Base-by-base conservation (phyloP, 352 stramenopile genomes). In the Globisporangium sylvaticum region DNA sequence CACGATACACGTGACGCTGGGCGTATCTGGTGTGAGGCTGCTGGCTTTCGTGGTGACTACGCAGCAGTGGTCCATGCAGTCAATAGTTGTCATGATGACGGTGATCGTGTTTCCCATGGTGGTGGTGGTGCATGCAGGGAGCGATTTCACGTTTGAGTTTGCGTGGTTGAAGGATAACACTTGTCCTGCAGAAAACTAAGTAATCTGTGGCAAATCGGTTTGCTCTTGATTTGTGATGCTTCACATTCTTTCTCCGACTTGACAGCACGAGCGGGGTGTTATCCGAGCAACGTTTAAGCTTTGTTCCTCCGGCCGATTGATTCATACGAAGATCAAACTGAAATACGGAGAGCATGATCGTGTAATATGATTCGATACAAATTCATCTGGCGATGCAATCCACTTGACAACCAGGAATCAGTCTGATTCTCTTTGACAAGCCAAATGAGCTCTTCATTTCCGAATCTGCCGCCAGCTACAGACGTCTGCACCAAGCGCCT, bases 101-200 rank as follows among this genome's bases (percentile, higher is more conserved):
- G n/a, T 64, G 29, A 9, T 25, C 12, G 37, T 37, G n/a, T 54
- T 39, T 34, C 54, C 50, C 10, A 50, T 62, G 46, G n/a, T 18
- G 3, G 12, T 29, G n/a, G n/a, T n/a, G n/a, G 34, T 44, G 20
- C 44, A 65, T 22, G 18, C 9, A 4, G 44, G 59, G 0, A 32
- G 37, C 44, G 59, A 58, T 18, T 46, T 65, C 29, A 65, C 59
- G n/a, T 65, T 65, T 39, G 20, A 50, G 15, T 65, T 58, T 20
- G 24, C 58, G 48, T 66, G 32, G 60, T 24, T 57, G 9, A 46
- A 42, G 6, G 4, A 34, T 56, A 9, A 5, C 3, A 31, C 3
- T 6, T 56, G 14, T 34, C 4, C 10, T 9, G 50, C 50, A 27
- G 8, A 53, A 53, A 18, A 12, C 10, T 3, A 52, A 42, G 2